Evolutionary conservation across 2,329 filamentous ascomycete genomes (phyloP), one percentile per base, ranked within the genome.

Genomic region (Aspergillus alliaceus): DNA sequence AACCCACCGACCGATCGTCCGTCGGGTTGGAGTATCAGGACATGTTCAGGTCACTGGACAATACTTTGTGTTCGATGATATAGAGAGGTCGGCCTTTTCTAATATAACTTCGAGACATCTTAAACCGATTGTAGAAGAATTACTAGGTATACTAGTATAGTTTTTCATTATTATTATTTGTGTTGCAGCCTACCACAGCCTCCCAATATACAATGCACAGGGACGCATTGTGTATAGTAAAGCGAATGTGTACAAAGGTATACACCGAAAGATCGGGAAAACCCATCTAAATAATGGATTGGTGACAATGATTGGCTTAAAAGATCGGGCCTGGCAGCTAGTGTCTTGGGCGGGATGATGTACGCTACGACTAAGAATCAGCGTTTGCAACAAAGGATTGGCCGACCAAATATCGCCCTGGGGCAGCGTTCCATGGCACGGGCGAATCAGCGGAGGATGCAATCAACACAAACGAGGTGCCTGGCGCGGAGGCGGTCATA

Each of bases 341-440:
- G 57, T 66, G 60, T 63, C 65, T 63, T 62, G 65, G 64, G 54
- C 62, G 64, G 64, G 61, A 68, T 70, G 68, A 69, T 72, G 65
- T 66, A 68, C 61, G 56, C 63, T 56, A 61, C 64, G 57, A 49
- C 62, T 61, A 61, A 59, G 60, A 68, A 56, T 54, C 59, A 59
- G 51, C 47, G 18, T 57, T 52, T 59, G 55, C 50, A 52, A 39
- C 32, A 47, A 55, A 15, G 53, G 54, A 71, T 70, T 69, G 67
- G 68, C 12, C 44, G 58, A 59, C 64, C 58, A 46, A 31, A 47
- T 18, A 47, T 39, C 29, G 51, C 20, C 37, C 47, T 53, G 58
- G 57, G 59, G 56, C 54, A 47, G 25, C 42, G 42, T 40, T 47
- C 51, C 54, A 49, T 53, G 25, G 44, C 55, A 54, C 51, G 32